Percentiles rank a stretch among this genome's conserved stretches.
Conservation (phyloP, 371 early-diverging fungal genomes). For the Saksenaea vasiformis region DNA sequence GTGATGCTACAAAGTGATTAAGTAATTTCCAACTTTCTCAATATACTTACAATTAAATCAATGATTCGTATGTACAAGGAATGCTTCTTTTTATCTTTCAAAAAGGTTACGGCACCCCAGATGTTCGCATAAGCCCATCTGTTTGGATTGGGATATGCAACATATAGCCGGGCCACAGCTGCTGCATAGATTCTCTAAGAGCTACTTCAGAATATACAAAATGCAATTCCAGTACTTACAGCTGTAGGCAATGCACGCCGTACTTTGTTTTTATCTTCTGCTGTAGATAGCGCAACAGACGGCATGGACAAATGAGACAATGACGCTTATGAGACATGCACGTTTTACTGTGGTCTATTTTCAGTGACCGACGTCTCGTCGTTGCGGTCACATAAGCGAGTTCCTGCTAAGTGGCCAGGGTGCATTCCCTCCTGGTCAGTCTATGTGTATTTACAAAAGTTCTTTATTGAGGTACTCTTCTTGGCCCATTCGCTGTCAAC, state of each 20-base stretch:
- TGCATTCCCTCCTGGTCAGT: neutral
- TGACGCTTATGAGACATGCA: neutral
- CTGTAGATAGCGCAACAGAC: slow-evolving; percentile 43
- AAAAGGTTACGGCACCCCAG: slow-evolving; percentile 80
- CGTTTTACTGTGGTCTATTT: neutral
- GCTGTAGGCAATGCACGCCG: slow-evolving; percentile 48
- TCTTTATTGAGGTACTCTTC: too few species aligned
- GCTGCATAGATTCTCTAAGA: slow-evolving; percentile 83
- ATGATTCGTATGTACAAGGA: slow-evolving; percentile 78
- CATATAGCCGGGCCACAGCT: slow-evolving; percentile 84
- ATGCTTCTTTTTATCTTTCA: slow-evolving; percentile 63
- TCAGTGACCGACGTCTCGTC: neutral
- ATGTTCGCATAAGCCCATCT: slow-evolving; percentile 78
- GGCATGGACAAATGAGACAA: slow-evolving; percentile 30
- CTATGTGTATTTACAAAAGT: too few species aligned
- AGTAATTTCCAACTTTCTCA: neutral
- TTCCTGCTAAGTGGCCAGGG: neutral
- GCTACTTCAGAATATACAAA: neutral
- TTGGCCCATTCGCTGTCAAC: too few species aligned
- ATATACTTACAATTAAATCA: slow-evolving; percentile 64
- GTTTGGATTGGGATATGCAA: slow-evolving; percentile 72
- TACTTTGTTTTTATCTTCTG: slow-evolving; percentile 54
- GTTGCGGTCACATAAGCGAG: neutral
- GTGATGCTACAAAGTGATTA: slow-evolving; percentile 38
- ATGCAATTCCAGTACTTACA: slow-evolving; percentile 25